Evolutionary conservation across 2,329 filamentous ascomycete species (phyloP), one percentile per base, ranked within the genome.

Genomic region (Grosmannia clavigera): DNA sequence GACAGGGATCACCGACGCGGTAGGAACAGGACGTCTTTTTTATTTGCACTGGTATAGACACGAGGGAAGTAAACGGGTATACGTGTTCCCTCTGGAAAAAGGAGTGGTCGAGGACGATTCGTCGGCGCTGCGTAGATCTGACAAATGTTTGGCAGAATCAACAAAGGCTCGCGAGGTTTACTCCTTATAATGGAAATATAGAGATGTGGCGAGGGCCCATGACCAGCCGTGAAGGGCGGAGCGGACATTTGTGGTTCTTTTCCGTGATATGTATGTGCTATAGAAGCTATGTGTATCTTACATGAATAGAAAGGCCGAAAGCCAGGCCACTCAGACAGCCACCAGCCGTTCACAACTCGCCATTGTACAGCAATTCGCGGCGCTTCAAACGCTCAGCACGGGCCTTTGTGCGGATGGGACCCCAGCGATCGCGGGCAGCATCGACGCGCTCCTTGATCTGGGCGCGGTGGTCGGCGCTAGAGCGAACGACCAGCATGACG

Each of bases 401-500:
- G 14, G 83, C 83, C 68, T 77, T 74, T 35, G 71, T 71, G 70
- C 78, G 76, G 63, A 76, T 78, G 25, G 80, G 76, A 12, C 83
- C 83, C 83, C 82, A 86, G 58, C 77, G 71, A n/a, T 73, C 72
- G 72, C 77, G 76, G 61, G 78, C 74, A 43, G 74, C 73, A 61
- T 80, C 77, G 63, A 76, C 62, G 69, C 76, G 75, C 60, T 69
- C 72, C 67, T 70, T 76, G 64, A 76, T 62, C 68, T 75, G 75
- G 52, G 75, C 69, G 62, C 73, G 71, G 71, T 85, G 78, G 66
- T 77, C 76, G 6, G 65, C 62, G 43, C 75, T 72, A 27, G 81
- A 74, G 59, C 77, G 73, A 67, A 77, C 78, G 67, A 78, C 82
- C 71, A 84, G 81, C 69, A 79, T 78, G 61, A 86, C 75, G 66